Conservation (phyloP, 805 yeast genomes). For the Wickerhamiella kazuoi region DNA sequence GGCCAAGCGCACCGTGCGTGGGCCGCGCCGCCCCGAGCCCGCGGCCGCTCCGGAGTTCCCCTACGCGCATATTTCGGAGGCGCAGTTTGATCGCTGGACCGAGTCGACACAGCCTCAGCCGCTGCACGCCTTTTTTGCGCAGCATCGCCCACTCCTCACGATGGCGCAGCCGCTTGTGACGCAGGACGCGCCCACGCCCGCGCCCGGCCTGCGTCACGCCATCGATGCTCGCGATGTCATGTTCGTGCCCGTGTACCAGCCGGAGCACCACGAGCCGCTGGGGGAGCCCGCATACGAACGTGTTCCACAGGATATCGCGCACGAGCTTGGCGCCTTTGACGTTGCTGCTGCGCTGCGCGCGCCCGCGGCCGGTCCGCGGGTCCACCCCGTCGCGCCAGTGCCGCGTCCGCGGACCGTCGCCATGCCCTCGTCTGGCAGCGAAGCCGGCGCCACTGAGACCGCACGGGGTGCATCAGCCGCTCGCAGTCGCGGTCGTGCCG, state of each 20-base stretch:
- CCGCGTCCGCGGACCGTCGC: not conserved
- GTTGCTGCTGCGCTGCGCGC: not conserved
- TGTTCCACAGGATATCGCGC: constrained; percentile 24
- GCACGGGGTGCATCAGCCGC: not conserved
- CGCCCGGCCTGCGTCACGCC: not conserved
- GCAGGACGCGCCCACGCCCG: not conserved
- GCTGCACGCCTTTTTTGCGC: constrained; percentile 28
- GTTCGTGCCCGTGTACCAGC: constrained; percentile 12
- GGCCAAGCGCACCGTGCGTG: not conserved
- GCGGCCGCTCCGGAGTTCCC: constrained; percentile 10
- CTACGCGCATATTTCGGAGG: constrained; percentile 9
- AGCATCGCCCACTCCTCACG: constrained; percentile 29
- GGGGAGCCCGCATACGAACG: constrained; percentile 14
- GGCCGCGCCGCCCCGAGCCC: not conserved
- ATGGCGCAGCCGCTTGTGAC: constrained; percentile 13
- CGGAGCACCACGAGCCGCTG: constrained; percentile 1
- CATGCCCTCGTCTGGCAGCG: not conserved
- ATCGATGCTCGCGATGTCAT: constrained; percentile 13
- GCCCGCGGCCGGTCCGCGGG: not conserved
- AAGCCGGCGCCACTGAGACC: too few relatives aligned
- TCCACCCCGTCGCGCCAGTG: not conserved
- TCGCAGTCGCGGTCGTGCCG: not conserved
- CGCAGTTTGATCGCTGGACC: constrained; percentile 12
- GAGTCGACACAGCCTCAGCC: constrained; percentile 15
- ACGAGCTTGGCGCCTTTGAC: constrained; percentile 22